Base-by-base conservation (phyloP, 2,329 filamentous ascomycete genomes). In the Diplodia scrobiculata region DNA sequence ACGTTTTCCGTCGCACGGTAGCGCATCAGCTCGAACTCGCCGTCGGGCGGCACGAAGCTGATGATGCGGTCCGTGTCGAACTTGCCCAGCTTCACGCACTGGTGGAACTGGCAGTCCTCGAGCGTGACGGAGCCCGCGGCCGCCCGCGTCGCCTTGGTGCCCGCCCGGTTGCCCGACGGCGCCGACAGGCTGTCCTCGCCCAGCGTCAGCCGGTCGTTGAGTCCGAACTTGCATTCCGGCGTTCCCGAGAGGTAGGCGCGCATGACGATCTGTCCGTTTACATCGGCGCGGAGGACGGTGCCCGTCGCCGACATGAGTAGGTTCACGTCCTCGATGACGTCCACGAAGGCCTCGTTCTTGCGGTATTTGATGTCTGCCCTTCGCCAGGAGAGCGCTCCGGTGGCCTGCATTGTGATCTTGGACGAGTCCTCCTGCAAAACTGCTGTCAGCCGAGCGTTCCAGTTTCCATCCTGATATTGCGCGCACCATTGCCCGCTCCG, bases 401-500 rank as follows among this genome's bases (percentile, higher is more conserved):
- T 99, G 13, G 95, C 96, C 82, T 99, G 95, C 93, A 98, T 97
- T 29, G 95, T 99, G 79, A 99, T 99, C 78, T 94, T 95, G 71
- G 92, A 94, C 60, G 94, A 97, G 78, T 99, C 94, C 76, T 97
- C 91, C 77, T 79, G 66, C 54, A 38, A 11, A 4, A 0, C 11
- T 19, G 41, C 19, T 51, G 68, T 75, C 59, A 76, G 55, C 41
- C 21, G 3, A n/a, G 27, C 48, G 52, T 45, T 25, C 6, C 51
- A 19, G 9, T 17, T 10, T n/a, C 9, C 41, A 21, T 32, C 7
- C 13, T 14, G n/a, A 25, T 17, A 45, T 41, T 13, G 47, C 17
- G 38, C 59, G 13, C 76, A 76, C 79, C 80, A 88, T 89, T 71
- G 86, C 88, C 71, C 88, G 83, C 77, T 92, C 92, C 36, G 92